Conservation (phyloP, 805 yeast genomes). For the Metschnikowia sp. region DNA sequence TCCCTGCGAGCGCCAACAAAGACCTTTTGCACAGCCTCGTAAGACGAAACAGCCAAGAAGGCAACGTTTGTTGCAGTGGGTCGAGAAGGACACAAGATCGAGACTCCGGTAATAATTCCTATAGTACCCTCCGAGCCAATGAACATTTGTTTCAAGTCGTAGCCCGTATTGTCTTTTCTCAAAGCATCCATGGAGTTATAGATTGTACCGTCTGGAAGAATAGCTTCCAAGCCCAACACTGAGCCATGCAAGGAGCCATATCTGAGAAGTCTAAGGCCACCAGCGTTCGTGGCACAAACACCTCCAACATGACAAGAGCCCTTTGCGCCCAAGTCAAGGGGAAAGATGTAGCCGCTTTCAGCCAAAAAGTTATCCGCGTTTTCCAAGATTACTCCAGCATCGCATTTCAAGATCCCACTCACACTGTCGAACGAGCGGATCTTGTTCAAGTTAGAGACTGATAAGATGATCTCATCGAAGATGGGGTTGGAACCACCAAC, state of each 20-base stretch:
- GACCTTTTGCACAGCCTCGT: constrained; percentile 79
- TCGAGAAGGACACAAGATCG: constrained; percentile 84
- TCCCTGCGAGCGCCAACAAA: constrained; percentile 76
- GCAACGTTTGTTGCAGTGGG: constrained; percentile 87
- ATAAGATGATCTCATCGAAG: constrained; percentile 82
- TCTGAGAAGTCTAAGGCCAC: constrained; percentile 82
- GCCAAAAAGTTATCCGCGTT: constrained; percentile 74
- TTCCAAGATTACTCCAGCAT: constrained; percentile 88
- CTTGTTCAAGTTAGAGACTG: constrained; percentile 67
- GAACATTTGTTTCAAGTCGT: constrained; percentile 85
- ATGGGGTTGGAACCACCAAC: constrained; percentile 94
- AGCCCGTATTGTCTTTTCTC: constrained; percentile 94
- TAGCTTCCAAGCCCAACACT: constrained; percentile 88
- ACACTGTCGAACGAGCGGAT: constrained; percentile 77
- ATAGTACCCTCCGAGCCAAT: constrained; percentile 94
- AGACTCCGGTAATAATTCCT: constrained; percentile 87
- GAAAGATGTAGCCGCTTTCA: constrained; percentile 86
- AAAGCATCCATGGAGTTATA: constrained; percentile 77
- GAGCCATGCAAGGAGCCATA: constrained; percentile 93
- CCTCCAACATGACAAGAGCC: constrained; percentile 98
- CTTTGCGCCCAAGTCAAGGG: constrained; percentile 92
- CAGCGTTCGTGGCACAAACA: constrained; percentile 92
- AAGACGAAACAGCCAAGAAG: constrained; percentile 75
- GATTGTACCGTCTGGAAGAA: constrained; percentile 85
- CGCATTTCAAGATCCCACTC: constrained; percentile 83